Conservation (phyloP, 129 eudicot genomes). For the Flaveria trinervia region DNA sequence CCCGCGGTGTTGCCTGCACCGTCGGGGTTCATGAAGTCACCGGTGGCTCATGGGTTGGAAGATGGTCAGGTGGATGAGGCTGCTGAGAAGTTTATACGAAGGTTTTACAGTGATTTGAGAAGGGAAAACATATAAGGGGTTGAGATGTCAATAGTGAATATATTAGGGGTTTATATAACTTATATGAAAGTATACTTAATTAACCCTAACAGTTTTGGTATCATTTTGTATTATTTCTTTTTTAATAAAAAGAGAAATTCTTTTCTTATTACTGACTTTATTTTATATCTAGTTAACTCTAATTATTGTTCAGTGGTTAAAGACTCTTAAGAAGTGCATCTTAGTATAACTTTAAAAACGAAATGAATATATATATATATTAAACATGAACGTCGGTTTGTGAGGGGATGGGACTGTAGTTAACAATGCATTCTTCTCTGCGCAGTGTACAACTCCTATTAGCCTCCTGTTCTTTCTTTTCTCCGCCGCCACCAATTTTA, state of each 20-base stretch:
- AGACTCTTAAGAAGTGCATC: no score
- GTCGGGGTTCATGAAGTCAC: slow-evolving; percentile 1
- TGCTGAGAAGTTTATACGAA: slow-evolving; percentile 54
- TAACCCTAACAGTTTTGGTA: slow-evolving; percentile 22
- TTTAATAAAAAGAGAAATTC: background rate
- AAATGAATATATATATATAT: no score
- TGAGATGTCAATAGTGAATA: slow-evolving; percentile 3
- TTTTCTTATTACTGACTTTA: background rate
- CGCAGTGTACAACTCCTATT: no score
- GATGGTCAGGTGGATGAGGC: slow-evolving; percentile 43
- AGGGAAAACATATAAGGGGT: slow-evolving; percentile 20
- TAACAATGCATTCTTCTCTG: no score
- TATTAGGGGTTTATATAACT: slow-evolving; percentile 10
- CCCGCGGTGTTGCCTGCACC: slow-evolving; percentile 23
- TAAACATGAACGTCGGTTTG: no score
- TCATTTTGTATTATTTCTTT: background rate
- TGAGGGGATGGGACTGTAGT: no score
- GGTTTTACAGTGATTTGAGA: slow-evolving; percentile 44
- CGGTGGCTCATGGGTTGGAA: slow-evolving; percentile 23
- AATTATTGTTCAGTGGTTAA: no score
- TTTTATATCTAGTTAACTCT: background rate
- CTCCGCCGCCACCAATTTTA: no score
- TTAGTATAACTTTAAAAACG: no score
- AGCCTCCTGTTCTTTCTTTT: no score
- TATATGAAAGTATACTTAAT: slow-evolving; percentile 13